phyloP scores from a whole-genome alignment of 768 basidiomycete genomes.

The Mycena vitilis region DNA sequence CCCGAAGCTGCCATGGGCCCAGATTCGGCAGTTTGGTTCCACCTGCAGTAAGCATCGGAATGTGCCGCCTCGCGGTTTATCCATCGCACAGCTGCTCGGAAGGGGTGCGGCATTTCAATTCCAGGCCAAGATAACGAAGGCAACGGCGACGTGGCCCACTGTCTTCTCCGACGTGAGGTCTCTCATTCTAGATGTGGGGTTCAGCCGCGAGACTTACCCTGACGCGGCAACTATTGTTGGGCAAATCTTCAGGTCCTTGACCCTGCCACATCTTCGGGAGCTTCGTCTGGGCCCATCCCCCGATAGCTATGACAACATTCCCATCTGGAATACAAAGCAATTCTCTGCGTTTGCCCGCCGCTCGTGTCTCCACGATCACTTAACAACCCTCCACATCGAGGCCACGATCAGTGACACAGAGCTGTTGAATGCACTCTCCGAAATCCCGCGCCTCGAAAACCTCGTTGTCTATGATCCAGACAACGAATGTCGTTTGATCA shows the following conservation, averaged over 20 bases:
- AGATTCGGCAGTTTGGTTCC: not conserved
- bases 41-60: not conserved
- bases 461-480: too few species aligned
- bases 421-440: not conserved
- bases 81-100: not conserved
- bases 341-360: not conserved
- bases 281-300: not conserved
- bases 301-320: not conserved
- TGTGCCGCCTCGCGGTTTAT: not conserved
- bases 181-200: not conserved
- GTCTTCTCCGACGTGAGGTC: not conserved
- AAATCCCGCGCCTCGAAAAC: not conserved
- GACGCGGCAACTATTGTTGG: not conserved
- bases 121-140: not conserved
- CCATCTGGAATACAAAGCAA: not conserved
- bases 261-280: not conserved
- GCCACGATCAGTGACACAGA: not conserved
- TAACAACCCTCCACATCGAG: not conserved
- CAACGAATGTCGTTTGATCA: too few species aligned
- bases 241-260: not conserved
- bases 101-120: not conserved
- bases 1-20: not conserved
- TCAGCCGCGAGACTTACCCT: not conserved
- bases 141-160: not conserved
- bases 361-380: not conserved